A percentile compares a stretch with the other conserved stretches of the same genome.
These are phyloP conservation scores for Cryptococcus floricola DNA, from an alignment of 1,284 basidiomycete genomes.

Conservation along the genomic window DNA sequence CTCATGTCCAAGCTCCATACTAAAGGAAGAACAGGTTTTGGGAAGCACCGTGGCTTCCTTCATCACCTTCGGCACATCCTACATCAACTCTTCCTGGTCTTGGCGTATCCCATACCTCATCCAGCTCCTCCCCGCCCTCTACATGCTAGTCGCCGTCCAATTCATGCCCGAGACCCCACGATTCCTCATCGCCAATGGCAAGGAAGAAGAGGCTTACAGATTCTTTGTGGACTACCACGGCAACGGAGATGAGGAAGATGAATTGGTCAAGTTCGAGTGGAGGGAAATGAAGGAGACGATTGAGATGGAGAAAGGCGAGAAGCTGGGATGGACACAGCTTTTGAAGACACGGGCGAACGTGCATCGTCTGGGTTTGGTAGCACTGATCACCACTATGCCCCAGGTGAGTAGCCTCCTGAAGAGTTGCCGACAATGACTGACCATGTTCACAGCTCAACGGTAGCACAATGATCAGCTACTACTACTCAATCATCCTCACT, in stretches of 20 bases:
- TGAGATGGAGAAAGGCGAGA: constrained; percentile 55
- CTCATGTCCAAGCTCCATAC: too few relatives aligned
- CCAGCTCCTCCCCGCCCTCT: constrained; percentile 15
- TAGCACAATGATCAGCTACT: constrained; percentile 15
- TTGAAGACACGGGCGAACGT: constrained; percentile 9
- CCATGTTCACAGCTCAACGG: constrained; percentile 7
- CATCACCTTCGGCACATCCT: constrained; percentile 28
- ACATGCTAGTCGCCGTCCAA: constrained; percentile 14
- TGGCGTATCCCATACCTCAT: constrained; percentile 17
- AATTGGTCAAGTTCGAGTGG: constrained; percentile 66
- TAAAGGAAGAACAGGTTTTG: neutral
- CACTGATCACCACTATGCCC: constrained; percentile 18
- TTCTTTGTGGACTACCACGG: constrained; percentile 75
- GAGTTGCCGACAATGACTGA: too few relatives aligned
- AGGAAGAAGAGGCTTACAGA: constrained; percentile 63
- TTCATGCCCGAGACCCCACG: constrained; percentile 30
- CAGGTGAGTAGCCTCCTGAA: neutral
- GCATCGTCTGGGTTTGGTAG: constrained; percentile 11
- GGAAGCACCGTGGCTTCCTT: constrained; percentile 17
- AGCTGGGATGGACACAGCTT: constrained; percentile 7
- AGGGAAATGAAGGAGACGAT: constrained; percentile 70
- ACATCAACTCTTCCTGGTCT: constrained; percentile 20
- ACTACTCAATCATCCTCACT: constrained; percentile 15
- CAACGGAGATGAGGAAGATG: constrained; percentile 57
- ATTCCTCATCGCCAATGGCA: constrained; percentile 22